phyloP scores from a whole-genome alignment of 805 yeast species.

The Wickerhamomyces bovis region DNA sequence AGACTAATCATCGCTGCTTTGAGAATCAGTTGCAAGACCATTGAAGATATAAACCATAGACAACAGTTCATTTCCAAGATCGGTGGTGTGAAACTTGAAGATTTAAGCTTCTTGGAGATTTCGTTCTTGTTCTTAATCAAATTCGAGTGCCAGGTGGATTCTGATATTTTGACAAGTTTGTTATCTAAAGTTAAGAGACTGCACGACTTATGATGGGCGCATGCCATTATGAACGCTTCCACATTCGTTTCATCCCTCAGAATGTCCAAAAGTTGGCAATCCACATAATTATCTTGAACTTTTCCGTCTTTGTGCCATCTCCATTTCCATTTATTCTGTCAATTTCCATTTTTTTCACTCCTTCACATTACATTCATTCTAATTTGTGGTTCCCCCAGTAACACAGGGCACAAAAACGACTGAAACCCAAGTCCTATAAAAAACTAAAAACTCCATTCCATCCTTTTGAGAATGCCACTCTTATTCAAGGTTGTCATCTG shows the following conservation, averaged over 20 bases:
- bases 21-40: conserved; percentile 39
- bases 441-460: neutral
- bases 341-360: no score
- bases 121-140: conserved; percentile 43
- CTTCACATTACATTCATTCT: no score
- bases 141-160: conserved; percentile 42
- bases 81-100: conserved; percentile 38
- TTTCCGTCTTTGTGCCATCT: neutral
- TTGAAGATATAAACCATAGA: conserved; percentile 41
- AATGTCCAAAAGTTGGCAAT: no score
- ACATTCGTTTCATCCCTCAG: no score
- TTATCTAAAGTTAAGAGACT: conserved; percentile 1
- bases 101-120: conserved; percentile 43
- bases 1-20: conserved; percentile 38
- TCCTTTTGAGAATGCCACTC: neutral
- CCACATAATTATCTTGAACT: neutral
- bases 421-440: no score
- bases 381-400: neutral
- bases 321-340: neutral
- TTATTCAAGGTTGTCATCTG: neutral
- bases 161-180: conserved; percentile 17
- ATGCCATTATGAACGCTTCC: no score
- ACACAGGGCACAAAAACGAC: neutral
- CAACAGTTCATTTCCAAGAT: conserved; percentile 40
- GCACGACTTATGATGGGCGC: neutral